Base-by-base conservation (phyloP, 192 early-diverging fungal genomes). In the Coemansia sp. region DNA sequence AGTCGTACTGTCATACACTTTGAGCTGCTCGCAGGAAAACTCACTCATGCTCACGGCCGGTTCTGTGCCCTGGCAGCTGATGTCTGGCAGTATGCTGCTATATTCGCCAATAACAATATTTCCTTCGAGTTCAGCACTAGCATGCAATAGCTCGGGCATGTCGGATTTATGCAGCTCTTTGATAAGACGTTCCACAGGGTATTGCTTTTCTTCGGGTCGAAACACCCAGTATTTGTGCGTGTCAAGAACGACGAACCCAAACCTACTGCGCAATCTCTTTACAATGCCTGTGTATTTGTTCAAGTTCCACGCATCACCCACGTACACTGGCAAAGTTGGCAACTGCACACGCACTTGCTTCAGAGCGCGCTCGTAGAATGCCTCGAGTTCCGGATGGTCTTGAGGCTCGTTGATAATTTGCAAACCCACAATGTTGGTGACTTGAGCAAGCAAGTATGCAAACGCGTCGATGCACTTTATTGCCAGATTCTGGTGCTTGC, bases 101-200 rank as follows among this genome's bases (percentile, higher is more conserved):
- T 64, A 64, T 36, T 64, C 62, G 21, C 62, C 62, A 54, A 64
- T 55, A 46, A 64, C 25, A 15, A 64, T 14, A 25, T 64, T 64
- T 4, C 62, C 62, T 23, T 22, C 21, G 4, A 20, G 42, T 17
- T 64, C 62, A 42, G 2, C 21, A 37, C 62, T 64, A 11, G 37
- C 34, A 10, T 44, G 50, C 21, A 22, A n/a, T 3, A 64, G 62
- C 38, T 53, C 51, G 6, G 62, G 62, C n/a, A 52, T 21, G 3
- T 10, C 38, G 1, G 15, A 28, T 49, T 55, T 52, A 40, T 40
- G 55, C 2, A 64, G 62, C 52, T 64, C 51, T 31, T n/a, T 34
- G 2, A 37, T 54, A 14, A 64, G 20, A 4, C 21, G 19, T 9
- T 50, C 31, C 2, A 64, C 51, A 11, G 51, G 31, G 22, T 52